Conservation (phyloP, 176 grass and related monocot genomes). For the Rhipidocladum racemiflorum region DNA sequence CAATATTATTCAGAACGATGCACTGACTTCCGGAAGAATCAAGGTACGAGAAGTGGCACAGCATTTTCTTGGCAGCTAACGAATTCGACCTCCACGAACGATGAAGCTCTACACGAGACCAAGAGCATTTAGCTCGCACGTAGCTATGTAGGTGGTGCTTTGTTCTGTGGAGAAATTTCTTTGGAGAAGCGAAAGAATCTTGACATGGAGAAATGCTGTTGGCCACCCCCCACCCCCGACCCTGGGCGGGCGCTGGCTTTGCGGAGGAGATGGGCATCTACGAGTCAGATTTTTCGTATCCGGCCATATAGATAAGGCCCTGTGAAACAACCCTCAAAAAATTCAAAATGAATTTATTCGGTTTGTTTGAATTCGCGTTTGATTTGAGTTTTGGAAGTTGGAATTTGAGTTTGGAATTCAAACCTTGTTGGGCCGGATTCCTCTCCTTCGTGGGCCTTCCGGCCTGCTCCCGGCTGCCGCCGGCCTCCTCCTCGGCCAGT, state of each 20-base stretch:
- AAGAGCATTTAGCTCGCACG: background rate
- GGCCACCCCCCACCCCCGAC: no score
- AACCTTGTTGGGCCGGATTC: no score
- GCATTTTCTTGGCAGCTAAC: background rate
- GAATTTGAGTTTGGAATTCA: no score
- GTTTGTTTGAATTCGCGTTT: no score
- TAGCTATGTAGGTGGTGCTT: background rate
- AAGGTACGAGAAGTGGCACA: background rate
- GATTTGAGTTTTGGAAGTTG: no score
- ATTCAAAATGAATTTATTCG: no score
- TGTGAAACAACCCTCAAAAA: no score
- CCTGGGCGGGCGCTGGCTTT: slow-evolving; percentile 7
- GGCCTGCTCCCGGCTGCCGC: no score
- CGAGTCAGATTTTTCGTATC: slow-evolving; percentile 24
- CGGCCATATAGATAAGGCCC: no score
- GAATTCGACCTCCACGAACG: slow-evolving; percentile 14
- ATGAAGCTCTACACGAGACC: background rate
- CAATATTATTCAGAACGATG: background rate
- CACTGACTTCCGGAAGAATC: slow-evolving; percentile 21
- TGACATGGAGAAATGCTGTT: slow-evolving; percentile 15
- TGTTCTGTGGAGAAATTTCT: background rate
- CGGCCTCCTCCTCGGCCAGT: no score
- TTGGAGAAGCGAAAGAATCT: background rate
- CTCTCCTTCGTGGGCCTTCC: no score
- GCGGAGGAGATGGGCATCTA: background rate